Percentiles rank a stretch among this genome's conserved stretches.
Evolutionary conservation across 2,329 filamentous ascomycete species (phyloP).

Genomic region (Diplodia scrobiculata): DNA sequence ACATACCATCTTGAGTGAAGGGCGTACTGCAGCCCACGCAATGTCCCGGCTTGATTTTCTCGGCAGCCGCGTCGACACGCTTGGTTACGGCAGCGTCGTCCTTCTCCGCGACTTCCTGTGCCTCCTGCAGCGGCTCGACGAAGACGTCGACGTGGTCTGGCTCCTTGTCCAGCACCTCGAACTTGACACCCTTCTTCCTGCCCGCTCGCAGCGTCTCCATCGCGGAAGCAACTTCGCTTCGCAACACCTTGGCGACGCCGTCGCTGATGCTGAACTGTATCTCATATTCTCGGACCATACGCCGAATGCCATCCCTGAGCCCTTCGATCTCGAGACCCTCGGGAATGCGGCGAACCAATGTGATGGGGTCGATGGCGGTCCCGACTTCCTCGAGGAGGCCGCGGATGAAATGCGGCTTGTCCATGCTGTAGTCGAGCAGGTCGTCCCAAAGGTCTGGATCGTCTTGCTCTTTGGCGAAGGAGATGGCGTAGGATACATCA

Average conservation of each 20-base stretch:
- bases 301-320: constrained; percentile 79
- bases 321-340: constrained; percentile 92
- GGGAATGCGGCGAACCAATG: constrained; percentile 84
- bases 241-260: constrained; percentile 81
- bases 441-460: constrained; percentile 95
- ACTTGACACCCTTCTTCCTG: constrained; percentile 83
- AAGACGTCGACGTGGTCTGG: constrained; percentile 36
- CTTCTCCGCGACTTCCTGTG: constrained; percentile 33
- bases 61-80: constrained; percentile 29
- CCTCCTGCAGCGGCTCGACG: constrained; percentile 38
- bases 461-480: constrained; percentile 90
- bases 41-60: constrained; percentile 38
- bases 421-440: constrained; percentile 92
- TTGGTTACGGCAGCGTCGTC: constrained; percentile 31
- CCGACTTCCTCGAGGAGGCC: constrained; percentile 91
- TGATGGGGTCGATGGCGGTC: constrained; percentile 89
- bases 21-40: constrained; percentile 45
- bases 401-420: constrained; percentile 92
- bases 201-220: constrained; percentile 80
- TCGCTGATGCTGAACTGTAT: constrained; percentile 90
- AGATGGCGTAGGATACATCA: constrained; percentile 88
- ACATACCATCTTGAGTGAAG: constrained; percentile 45
- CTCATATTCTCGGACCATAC: constrained; percentile 94
- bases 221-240: constrained; percentile 81
- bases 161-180: constrained; percentile 63